Base-by-base conservation (phyloP, 2,329 filamentous ascomycete genomes). In the Talaromyces sp. region DNA sequence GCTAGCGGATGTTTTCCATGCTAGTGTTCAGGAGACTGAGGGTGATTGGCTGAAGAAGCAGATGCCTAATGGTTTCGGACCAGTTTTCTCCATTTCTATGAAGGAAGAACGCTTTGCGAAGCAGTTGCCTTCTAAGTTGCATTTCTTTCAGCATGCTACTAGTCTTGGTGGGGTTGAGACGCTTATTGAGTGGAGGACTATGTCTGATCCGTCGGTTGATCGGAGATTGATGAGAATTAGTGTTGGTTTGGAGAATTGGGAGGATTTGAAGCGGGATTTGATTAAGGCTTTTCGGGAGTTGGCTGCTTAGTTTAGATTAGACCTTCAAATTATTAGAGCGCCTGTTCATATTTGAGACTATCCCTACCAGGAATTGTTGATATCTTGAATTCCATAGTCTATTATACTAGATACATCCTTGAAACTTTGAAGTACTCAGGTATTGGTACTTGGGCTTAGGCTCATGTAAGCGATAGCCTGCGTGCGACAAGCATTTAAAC, bases 131-230 rank as follows among this genome's bases (percentile, higher is more conserved):
- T 89, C 87, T 66, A 89, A 89, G 71, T 75, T 97, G 69, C 70
- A 79, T 2, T 81, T 96, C 40, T 97, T 97, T 77, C 90, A 96
- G 64, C 94, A 99, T 73, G 94, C 94, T 5, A 99, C 94, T 2
- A 95, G 90, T 71, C 75, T 97, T 24, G 94, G 94, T 2, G 93
- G 94, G 4, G 91, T 97, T 9, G 94, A 97, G 82, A 94, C 90
- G 67, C 75, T 97, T 77, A 92, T 99, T 63, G 94, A 99, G 81
- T 99, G 94, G 94, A 82, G 94, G 54, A 84, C 88, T 43, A 94
- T 99, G 90, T 87, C 86, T 54, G 94, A 99, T 77, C 65, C 74
- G 3, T 79, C 71, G 1, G 86, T 95, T 35, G 90, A 95, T 67
- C 82, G 80, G 66, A 79, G 83, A 52, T 71, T 97, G 70, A 66